Percentiles rank a stretch among this genome's conserved stretches.
Conservation (phyloP, 2,329 filamentous ascomycete species). For the Nemania abortiva region DNA sequence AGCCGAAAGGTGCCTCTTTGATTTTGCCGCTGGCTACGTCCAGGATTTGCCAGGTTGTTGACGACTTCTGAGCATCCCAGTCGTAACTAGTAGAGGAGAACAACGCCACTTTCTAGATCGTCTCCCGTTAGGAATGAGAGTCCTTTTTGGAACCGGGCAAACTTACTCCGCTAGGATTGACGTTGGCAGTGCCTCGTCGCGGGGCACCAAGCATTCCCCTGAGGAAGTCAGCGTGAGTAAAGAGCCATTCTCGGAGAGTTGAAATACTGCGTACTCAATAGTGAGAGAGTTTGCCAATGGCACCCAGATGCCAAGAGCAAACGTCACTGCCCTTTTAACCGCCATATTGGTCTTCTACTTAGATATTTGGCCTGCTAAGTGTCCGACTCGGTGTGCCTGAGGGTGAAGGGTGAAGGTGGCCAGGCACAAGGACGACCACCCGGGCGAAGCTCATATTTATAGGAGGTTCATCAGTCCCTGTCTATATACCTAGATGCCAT, state of each 20-base stretch:
- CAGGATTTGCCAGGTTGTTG: constrained; percentile 35
- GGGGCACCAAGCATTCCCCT: constrained; percentile 39
- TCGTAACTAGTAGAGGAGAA: constrained; percentile 34
- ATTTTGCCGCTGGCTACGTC: constrained; percentile 32
- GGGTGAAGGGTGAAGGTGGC: constrained; percentile 7
- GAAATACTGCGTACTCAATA: constrained; percentile 25
- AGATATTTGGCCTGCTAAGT: constrained; percentile 1
- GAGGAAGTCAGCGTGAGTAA: constrained; percentile 11
- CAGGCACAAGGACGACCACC: neutral
- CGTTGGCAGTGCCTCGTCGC: constrained; percentile 32
- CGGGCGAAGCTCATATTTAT: constrained; percentile 16
- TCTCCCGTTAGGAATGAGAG: constrained; percentile 12
- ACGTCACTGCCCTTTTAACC: constrained; percentile 13
- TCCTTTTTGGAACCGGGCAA: neutral
- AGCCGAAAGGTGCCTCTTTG: constrained; percentile 34
- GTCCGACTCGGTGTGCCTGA: constrained; percentile 1
- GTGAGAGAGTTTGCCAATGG: constrained; percentile 27
- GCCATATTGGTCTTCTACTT: constrained; percentile 29
- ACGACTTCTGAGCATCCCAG: constrained; percentile 23
- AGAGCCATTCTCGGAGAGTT: neutral
- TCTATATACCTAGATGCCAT: neutral
- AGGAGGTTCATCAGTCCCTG: constrained; percentile 3
- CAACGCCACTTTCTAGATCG: constrained; percentile 30
- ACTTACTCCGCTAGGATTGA: constrained; percentile 36
- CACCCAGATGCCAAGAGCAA: constrained; percentile 30